These are phyloP conservation scores for Balamuthia mandrillaris DNA, from an alignment of 208 protist genomes.

Conservation along the genomic window DNA sequence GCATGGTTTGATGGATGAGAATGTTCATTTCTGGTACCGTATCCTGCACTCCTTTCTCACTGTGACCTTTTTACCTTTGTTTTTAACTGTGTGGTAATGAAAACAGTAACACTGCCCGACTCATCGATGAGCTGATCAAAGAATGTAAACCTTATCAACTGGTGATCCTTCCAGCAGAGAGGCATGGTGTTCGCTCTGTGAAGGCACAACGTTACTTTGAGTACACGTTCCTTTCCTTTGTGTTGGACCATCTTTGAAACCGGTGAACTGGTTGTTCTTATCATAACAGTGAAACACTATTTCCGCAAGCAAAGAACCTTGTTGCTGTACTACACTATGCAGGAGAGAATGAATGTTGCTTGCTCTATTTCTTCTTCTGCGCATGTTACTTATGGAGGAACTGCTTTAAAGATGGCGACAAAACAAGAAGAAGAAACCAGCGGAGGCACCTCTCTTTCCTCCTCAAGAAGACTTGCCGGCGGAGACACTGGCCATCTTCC, in stretches of 20 bases:
- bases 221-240: not conserved
- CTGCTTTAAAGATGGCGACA: no score
- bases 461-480: no score
- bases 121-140: constrained; percentile 22
- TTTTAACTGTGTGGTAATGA: not conserved
- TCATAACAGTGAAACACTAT: no score
- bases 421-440: no score
- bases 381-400: no score
- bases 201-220: not conserved
- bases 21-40: constrained; percentile 57
- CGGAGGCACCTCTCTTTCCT: no score
- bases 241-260: not conserved
- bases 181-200: constrained; percentile 42
- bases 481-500: no score
- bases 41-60: not conserved
- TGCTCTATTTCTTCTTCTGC: no score
- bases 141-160: constrained; percentile 53
- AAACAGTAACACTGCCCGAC: constrained; percentile 15
- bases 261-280: no score
- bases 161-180: constrained; percentile 46
- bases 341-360: no score
- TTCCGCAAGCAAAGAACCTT: no score
- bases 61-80: not conserved
- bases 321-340: no score
- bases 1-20: constrained; percentile 59